Conservation (phyloP, 169 alveolate species). For the Cryptosporidium sp. region DNA sequence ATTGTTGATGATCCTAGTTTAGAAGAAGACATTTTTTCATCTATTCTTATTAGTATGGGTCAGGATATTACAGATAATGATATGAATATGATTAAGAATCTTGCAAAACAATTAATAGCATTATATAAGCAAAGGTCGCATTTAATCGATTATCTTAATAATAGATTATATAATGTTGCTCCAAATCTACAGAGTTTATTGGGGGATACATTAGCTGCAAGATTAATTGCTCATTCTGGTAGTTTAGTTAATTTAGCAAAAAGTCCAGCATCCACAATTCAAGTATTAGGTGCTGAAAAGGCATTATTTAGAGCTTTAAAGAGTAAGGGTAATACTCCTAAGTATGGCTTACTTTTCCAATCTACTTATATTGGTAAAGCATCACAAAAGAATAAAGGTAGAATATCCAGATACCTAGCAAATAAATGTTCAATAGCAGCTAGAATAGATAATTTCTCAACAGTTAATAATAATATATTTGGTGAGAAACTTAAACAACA, state of each 20-base stretch:
- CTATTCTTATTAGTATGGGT: constrained; percentile 95
- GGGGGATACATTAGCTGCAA: constrained; percentile 96
- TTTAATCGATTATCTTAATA: constrained; percentile 89
- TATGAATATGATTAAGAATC: constrained; percentile 88
- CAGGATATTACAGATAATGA: constrained; percentile 94
- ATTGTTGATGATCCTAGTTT: constrained; percentile 91
- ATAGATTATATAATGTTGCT: constrained; percentile 95
- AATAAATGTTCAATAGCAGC: constrained; percentile 98
- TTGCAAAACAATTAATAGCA: constrained; percentile 92
- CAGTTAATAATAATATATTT: constrained; percentile 84
- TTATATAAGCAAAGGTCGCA: constrained; percentile 90
- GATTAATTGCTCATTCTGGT: constrained; percentile 98
- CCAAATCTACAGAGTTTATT: constrained; percentile 96
- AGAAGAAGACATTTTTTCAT: constrained; percentile 89
- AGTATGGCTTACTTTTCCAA: constrained; percentile 97
- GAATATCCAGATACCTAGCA: constrained; percentile 96
- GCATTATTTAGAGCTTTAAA: constrained; percentile 98
- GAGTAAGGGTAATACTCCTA: constrained; percentile 98
- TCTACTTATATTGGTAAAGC: constrained; percentile 97
- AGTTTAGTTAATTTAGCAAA: constrained; percentile 94
- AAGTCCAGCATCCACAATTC: constrained; percentile 96
- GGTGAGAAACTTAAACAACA: constrained; percentile 94
- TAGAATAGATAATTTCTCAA: constrained; percentile 94
- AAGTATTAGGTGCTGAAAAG: constrained; percentile 96
- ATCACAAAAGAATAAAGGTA: constrained; percentile 94